Base-by-base conservation (phyloP, 345 rosid species). In the Aquilaria sinensis region DNA sequence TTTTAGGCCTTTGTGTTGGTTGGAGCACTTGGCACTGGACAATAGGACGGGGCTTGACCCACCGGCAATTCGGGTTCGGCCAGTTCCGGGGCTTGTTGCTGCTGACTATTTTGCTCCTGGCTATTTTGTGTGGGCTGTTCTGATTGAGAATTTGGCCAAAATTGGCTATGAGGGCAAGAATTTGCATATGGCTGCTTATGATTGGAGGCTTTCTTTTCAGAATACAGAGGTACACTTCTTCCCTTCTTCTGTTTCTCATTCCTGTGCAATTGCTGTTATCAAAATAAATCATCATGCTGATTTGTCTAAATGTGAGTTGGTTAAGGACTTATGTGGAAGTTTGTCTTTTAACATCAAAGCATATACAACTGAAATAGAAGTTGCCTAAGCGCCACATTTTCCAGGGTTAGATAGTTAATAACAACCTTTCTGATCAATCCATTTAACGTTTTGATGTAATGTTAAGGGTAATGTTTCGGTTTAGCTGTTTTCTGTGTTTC, bases 11-110 rank as follows among this genome's bases (percentile, higher is more conserved):
- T 66, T 72, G 46, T 87, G 92, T 64, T 85, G 88, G 92, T 64
- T 82, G 73, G 92, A 87, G 77, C 95, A 90, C 60, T 69, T 87
- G 68, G 77, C 87, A 47, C 63, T 90, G 75, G 75, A 84, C 78
- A 77, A 74, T 61, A 84, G 79, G 74, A 90, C 92, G 2, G 97
- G 97, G 43, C 87, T 87, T 14, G 95, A 90, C 56, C 95, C 90
- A 3, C 86, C 82, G 0, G 89, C 87, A 6, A 77, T 87, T 56
- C 77, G 89, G 9, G 82, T 90, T 37, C 73, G 90, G 23, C 80
- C 89, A 0, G 82, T 79, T 11, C 82, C 77, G 0, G 92, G 92
- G 48, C 66, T 85, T 58, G 87, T 72, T 67, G 82, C 82, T 2
- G 80, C 87, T 31, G 87, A 90, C 67, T 70, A 83, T 70, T 85